Conservation (phyloP, 208 protist species). For the Porcisia deanei region DNA sequence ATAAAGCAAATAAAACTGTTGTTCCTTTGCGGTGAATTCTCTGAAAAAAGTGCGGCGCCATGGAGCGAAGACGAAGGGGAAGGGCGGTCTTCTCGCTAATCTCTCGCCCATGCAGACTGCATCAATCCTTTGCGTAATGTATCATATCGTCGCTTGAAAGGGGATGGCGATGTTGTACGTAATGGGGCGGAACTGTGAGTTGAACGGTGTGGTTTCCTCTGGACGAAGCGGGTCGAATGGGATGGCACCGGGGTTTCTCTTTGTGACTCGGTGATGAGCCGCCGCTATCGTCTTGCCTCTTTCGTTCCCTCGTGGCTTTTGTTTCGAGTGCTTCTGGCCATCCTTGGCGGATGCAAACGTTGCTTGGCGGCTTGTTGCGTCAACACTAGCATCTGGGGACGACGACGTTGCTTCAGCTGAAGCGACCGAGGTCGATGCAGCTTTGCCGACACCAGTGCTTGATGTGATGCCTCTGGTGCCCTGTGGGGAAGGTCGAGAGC, state of each 20-base stretch:
- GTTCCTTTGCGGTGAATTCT: too few relatives aligned
- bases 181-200: conserved; percentile 21
- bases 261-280: neutral
- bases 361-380: neutral
- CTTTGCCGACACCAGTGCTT: neutral
- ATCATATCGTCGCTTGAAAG: neutral
- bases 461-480: neutral
- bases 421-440: neutral
- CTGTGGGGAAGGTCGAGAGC: neutral
- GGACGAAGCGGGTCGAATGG: conserved; percentile 23
- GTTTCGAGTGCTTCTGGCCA: neutral
- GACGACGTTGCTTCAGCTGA: neutral
- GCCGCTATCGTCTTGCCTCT: neutral
- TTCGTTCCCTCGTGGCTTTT: too few relatives aligned
- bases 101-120: neutral
- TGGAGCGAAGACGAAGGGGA: neutral
- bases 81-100: neutral
- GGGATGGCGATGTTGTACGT: conserved; percentile 29
- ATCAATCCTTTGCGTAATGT: neutral
- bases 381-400: neutral
- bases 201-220: conserved; percentile 30
- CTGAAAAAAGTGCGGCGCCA: neutral
- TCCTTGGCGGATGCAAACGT: neutral
- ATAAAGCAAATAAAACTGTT: too few relatives aligned
- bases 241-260: neutral